Evolutionary conservation across 208 protist species (phyloP), one percentile per base, ranked within the genome.

Genomic region (Trypanosoma vivax): DNA sequence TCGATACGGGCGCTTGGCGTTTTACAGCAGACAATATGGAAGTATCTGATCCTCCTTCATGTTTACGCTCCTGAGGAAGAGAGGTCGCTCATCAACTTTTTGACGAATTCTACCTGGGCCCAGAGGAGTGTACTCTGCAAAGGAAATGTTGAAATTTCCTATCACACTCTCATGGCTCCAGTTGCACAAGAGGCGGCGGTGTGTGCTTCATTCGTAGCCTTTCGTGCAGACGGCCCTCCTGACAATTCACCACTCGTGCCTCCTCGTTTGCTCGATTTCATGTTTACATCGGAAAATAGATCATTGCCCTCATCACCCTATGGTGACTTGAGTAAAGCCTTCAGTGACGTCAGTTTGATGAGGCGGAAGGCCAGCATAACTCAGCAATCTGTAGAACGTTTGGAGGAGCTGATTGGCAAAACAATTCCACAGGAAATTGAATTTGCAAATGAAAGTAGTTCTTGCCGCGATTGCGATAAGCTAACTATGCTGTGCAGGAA

Each of bases 401-500:
- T 72, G 7, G 39, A 56, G 19, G 71, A 84, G 23, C 50, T 56
- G 16, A 49, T 88, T 21, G 54, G 30, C 9, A 54, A 76, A 7
- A 56, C 30, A 10, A 83, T 91, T 52, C 74, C 78, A 9, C 61
- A 70, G 30, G 83, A 88, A 54, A 69, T 88, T 29, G 57, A 60
- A 9, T 79, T 85, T 51, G 72, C 63, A 37, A 68, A 69, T 9
- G 58, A 64, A 31, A 88, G 83, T 37, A 57, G 70, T 1, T 73
- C 79, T 0, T 83, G 72, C 41, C 83, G 83, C 13, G 77, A 86
- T 67, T 85, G 79, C 45, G 79, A 88, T 38, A 76, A 82, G 48
- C 56, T 91, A 3, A 83, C 76, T 4, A 61, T 75, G 34, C 42
- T 91, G 9, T 83, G 77, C 42, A 61, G 83, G 19, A 70, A 68